Conservation (phyloP, 202 grass and related monocot genomes). For the Zoysia matrella region DNA sequence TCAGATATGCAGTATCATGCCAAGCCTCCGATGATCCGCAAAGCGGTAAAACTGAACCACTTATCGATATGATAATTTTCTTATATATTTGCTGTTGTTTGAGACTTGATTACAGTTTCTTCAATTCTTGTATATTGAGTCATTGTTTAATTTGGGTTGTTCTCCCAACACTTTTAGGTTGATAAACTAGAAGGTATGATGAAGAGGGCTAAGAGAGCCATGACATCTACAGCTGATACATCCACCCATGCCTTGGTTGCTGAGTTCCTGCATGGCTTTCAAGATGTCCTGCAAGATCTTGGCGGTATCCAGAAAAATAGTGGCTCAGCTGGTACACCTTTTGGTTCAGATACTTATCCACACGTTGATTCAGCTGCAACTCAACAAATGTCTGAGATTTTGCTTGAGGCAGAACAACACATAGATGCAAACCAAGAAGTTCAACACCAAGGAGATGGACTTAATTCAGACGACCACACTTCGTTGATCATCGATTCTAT, state of each 20-base stretch:
- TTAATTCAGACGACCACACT: constrained; percentile 37
- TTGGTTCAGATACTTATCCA: constrained; percentile 20
- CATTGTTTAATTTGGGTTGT: constrained; percentile 21
- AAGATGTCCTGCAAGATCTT: too few species aligned
- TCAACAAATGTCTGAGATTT: too few species aligned
- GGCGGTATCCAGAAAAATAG: constrained; percentile 5
- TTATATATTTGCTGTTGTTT: constrained; percentile 12
- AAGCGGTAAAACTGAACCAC: constrained; percentile 39
- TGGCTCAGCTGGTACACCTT: constrained; percentile 9
- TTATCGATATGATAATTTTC: constrained; percentile 7
- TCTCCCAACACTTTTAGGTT: background rate
- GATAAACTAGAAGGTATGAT: constrained; percentile 53
- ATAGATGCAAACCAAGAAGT: background rate
- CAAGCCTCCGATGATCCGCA: background rate
- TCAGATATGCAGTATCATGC: too few species aligned
- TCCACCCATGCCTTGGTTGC: constrained; percentile 47
- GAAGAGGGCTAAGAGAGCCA: constrained; percentile 45
- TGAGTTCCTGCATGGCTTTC: too few species aligned
- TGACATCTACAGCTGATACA: constrained; percentile 45
- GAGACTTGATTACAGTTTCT: constrained; percentile 22
- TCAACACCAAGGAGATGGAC: constrained; percentile 39
- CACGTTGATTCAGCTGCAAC: constrained; percentile 5
- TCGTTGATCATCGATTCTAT: constrained; percentile 31
- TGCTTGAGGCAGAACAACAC: too few species aligned
- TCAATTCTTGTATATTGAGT: background rate